Conservation (phyloP, 768 basidiomycete genomes). For the Pisolithus marmoratus region DNA sequence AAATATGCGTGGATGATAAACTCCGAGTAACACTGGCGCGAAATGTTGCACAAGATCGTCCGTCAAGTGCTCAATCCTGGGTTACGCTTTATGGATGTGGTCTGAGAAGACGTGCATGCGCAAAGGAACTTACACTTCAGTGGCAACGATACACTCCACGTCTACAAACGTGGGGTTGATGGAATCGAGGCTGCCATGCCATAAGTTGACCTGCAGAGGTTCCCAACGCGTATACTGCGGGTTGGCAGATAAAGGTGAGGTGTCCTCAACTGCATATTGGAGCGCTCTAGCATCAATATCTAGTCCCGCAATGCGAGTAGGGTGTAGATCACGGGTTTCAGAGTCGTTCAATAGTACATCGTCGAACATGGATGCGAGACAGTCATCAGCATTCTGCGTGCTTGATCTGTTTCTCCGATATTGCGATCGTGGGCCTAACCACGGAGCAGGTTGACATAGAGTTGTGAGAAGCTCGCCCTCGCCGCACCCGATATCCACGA, state of each 20-base stretch:
- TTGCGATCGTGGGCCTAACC: conserved; percentile 39
- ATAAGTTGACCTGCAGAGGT: conserved; percentile 56
- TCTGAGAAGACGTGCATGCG: conserved; percentile 2
- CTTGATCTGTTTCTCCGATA: conserved; percentile 11
- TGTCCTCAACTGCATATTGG: conserved; percentile 44
- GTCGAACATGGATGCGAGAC: conserved; percentile 15
- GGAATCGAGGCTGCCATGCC: conserved; percentile 67
- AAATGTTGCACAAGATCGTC: conserved; percentile 54
- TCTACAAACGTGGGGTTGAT: conserved; percentile 62
- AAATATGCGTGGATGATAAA: conserved; percentile 68
- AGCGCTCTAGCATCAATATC: conserved; percentile 57
- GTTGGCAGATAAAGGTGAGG: conserved; percentile 34
- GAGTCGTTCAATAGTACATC: conserved; percentile 24
- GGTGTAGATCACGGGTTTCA: conserved; percentile 53
- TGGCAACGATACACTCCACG: conserved; percentile 68
- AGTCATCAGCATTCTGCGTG: conserved; percentile 14
- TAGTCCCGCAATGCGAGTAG: conserved; percentile 55
- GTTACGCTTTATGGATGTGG: neutral
- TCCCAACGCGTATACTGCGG: conserved; percentile 58
- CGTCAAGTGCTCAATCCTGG: conserved; percentile 76
- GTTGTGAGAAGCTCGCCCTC: conserved; percentile 68
- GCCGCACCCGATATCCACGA: conserved; percentile 83
- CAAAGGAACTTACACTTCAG: conserved; percentile 64
- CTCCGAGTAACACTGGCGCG: conserved; percentile 66
- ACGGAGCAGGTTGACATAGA: conserved; percentile 71